Evolutionary conservation across 306 rosid genomes (phyloP).

Genomic region (Sicyos edulis): DNA sequence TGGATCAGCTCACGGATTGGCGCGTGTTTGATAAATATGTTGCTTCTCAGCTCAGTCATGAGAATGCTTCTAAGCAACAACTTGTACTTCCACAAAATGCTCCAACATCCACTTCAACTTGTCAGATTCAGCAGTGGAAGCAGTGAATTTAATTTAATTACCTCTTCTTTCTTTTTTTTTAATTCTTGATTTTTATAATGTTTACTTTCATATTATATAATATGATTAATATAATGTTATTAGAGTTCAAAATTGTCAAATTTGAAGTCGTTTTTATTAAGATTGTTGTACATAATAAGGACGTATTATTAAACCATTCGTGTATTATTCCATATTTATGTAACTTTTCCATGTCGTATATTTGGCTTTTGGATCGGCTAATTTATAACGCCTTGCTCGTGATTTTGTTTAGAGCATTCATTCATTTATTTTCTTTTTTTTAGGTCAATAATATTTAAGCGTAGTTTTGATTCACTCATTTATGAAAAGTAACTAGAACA

Average conservation of each 20-base stretch:
- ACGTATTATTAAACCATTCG: not conserved
- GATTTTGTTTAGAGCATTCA: not conserved
- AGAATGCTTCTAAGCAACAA: constrained; percentile 49
- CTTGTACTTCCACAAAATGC: constrained; percentile 41
- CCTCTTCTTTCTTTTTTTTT: not conserved
- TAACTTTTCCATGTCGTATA: not conserved
- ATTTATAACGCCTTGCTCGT: not conserved
- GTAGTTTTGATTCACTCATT: no score
- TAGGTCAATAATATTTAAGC: no score
- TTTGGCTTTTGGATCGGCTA: not conserved
- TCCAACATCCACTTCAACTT: constrained; percentile 39
- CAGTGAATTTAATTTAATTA: constrained; percentile 18
- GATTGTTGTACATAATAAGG: not conserved
- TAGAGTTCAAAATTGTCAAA: constrained; percentile 10
- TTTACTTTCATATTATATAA: constrained; percentile 15
- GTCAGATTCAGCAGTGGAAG: constrained; percentile 55
- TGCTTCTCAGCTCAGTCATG: constrained; percentile 88
- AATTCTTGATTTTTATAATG: not conserved
- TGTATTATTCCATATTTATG: not conserved
- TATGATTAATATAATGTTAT: constrained; percentile 4
- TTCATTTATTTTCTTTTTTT: no score
- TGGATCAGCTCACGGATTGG: constrained; percentile 67
- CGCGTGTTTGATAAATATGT: constrained; percentile 85
- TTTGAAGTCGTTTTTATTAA: constrained; percentile 9
- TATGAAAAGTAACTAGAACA: no score